Conservation (phyloP, 2,329 filamentous ascomycete species). For the Sarocladiaceae sp. region DNA sequence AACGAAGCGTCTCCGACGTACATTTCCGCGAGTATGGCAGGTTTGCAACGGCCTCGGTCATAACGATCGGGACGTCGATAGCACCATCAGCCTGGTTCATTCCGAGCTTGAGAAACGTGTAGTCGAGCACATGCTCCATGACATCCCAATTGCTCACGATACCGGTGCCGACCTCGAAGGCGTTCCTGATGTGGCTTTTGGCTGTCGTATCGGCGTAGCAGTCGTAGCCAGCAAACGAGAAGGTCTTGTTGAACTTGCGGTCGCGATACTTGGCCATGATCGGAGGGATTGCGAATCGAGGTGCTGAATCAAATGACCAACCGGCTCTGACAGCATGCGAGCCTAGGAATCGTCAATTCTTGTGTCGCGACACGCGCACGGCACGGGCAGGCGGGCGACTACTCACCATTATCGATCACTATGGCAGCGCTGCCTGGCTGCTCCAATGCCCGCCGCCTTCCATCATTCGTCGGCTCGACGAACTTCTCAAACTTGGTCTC, state of each 20-base stretch:
- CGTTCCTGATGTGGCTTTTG: constrained; percentile 79
- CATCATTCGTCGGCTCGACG: constrained; percentile 52
- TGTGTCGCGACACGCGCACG: neutral
- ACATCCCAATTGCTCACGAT: constrained; percentile 97
- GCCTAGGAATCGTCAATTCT: constrained; percentile 42
- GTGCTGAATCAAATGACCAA: constrained; percentile 87
- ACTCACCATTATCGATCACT: constrained; percentile 91
- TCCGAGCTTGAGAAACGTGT: constrained; percentile 89
- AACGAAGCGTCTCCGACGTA: constrained; percentile 39
- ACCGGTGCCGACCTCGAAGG: constrained; percentile 85
- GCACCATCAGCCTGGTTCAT: constrained; percentile 68
- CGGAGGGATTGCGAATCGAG: constrained; percentile 74
- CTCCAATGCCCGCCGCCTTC: constrained; percentile 61
- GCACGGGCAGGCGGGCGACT: neutral
- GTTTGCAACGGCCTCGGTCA: constrained; percentile 95
- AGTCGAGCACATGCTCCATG: constrained; percentile 91
- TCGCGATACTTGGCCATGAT: constrained; percentile 95
- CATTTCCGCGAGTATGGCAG: constrained; percentile 82
- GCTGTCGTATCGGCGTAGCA: constrained; percentile 93
- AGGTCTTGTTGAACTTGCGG: constrained; percentile 84
- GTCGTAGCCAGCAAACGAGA: constrained; percentile 86
- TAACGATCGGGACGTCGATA: constrained; percentile 81
- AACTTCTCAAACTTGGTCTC: constrained; percentile 56
- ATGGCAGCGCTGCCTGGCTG: constrained; percentile 63
- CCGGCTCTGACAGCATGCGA: constrained; percentile 85